These are phyloP conservation scores for Neonectria faginata DNA, from an alignment of 2,329 filamentous ascomycete genomes.

Conservation along the genomic window DNA sequence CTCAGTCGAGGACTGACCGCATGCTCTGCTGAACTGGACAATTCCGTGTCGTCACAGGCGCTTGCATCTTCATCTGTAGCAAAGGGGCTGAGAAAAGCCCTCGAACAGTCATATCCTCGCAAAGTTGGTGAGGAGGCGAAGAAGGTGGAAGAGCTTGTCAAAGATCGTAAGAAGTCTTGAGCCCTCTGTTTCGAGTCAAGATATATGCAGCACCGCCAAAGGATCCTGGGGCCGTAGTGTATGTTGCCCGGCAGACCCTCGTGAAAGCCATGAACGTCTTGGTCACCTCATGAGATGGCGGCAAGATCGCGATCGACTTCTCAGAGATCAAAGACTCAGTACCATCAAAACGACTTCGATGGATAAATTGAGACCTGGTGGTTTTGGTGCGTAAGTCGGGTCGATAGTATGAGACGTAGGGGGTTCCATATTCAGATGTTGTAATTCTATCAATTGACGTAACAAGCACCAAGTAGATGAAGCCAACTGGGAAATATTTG, in stretches of 20 bases:
- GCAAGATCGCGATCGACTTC: constrained; percentile 10
- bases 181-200: constrained; percentile 22
- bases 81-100: not conserved
- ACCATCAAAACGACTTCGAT: constrained; percentile 31
- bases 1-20: too few relatives aligned
- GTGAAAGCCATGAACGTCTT: constrained; percentile 27
- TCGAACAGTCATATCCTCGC: too few relatives aligned
- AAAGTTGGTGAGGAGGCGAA: not conserved
- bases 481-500: not conserved
- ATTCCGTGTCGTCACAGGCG: not conserved
- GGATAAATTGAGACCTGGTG: constrained; percentile 4
- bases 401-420: not conserved
- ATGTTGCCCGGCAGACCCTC: constrained; percentile 19
- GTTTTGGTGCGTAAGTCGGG: not conserved
- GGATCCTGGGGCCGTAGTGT: constrained; percentile 13
- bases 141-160: not conserved
- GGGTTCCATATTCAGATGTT: not conserved
- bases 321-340: constrained; percentile 18
- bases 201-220: constrained; percentile 31
- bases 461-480: not conserved
- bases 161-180: constrained; percentile 1
- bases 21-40: too few relatives aligned
- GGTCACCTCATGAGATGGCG: constrained; percentile 16
- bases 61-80: not conserved
- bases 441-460: not conserved